Base-by-base conservation (phyloP, 2,329 filamentous ascomycete genomes). In the Graphilbum sp. region DNA sequence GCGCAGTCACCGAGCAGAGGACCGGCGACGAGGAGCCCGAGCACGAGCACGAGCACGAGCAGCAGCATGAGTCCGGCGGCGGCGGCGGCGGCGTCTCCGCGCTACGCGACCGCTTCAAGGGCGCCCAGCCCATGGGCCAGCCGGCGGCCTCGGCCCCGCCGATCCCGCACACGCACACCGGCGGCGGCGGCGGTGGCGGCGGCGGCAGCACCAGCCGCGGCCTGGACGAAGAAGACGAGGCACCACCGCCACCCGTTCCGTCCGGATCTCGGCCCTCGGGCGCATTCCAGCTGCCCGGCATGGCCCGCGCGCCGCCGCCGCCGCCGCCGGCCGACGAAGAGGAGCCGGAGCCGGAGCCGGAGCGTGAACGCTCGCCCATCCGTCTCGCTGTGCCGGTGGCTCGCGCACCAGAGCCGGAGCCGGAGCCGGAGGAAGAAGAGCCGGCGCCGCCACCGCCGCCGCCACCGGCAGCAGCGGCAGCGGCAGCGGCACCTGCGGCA, bases 381-480 rank as follows among this genome's bases (percentile, higher is more conserved):
- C 81, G 80, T 36, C 71, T 96, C 47, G 86, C 87, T 13, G 79
- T 88, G 57, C 90, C 90, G 4, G 80, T 96, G 39, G 67, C 74
- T 36, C 80, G 81, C 41, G 71, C 67, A 11, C 64, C 67, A 7
- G 74, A 75, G 17, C 81, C 83, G 47, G 69, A 75, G 21, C 66
- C 71, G 39, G 61, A 68, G 4, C 64, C 74, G 42, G 74, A 79
- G 32, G 47, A 11, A 62, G 66, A 37, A 66, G 69, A 35, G 66
- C 71, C 12, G 69, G 68, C 17, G 59, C 60, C 20, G 2, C 29
- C 32, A 12, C 20, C 17, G 18, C 32, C 17, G n/a, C 32, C 32
- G 18, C 4, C 32, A 34, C 5, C 19, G n/a, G 18, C 32, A 33
- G 32, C 32, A 4, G 18, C 18, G 16, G 15, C 17, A 4, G 17